phyloP scores from a whole-genome alignment of 2,329 filamentous ascomycete genomes.

The Penicillium sp. region DNA sequence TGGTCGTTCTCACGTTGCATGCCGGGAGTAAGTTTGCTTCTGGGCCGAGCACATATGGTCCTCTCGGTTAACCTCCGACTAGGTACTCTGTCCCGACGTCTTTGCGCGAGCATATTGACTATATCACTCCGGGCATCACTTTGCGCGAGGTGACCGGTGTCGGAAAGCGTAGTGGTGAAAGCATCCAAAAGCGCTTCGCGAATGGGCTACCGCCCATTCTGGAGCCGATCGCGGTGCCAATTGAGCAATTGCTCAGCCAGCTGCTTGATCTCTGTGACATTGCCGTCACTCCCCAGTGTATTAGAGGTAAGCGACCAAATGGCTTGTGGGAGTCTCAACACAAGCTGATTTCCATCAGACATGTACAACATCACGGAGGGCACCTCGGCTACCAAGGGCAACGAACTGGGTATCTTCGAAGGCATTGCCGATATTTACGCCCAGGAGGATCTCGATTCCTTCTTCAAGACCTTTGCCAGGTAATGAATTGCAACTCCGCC shows the following conservation, averaged over 20 bases:
- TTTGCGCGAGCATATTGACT: conserved; percentile 30
- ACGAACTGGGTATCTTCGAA: conserved; percentile 46
- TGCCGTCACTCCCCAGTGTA: conserved; percentile 41
- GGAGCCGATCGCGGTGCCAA: conserved; percentile 21
- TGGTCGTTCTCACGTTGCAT: conserved; percentile 35
- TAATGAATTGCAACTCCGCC: conserved; percentile 8
- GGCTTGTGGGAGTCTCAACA: neutral
- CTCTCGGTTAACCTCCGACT: neutral
- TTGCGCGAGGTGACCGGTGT: conserved; percentile 27
- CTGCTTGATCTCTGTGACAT: conserved; percentile 25
- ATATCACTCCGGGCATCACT: conserved; percentile 33
- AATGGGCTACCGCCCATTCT: conserved; percentile 23
- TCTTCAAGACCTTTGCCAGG: conserved; percentile 35
- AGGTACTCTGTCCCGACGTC: conserved; percentile 30
- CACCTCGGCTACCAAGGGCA: conserved; percentile 38
- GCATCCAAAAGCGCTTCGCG: conserved; percentile 22
- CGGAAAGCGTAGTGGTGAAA: conserved; percentile 1
- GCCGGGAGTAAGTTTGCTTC: conserved; percentile 33
- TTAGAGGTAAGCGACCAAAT: conserved; percentile 25
- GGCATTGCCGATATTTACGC: conserved; percentile 44
- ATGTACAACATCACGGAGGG: conserved; percentile 44
- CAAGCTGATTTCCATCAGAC: conserved; percentile 16
- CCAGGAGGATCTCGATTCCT: conserved; percentile 43
- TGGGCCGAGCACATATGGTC: neutral
- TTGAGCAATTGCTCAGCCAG: conserved; percentile 18